These are phyloP conservation scores for Rhodosorus marinus DNA, from an alignment of 23 red algal species.

Conservation along the genomic window DNA sequence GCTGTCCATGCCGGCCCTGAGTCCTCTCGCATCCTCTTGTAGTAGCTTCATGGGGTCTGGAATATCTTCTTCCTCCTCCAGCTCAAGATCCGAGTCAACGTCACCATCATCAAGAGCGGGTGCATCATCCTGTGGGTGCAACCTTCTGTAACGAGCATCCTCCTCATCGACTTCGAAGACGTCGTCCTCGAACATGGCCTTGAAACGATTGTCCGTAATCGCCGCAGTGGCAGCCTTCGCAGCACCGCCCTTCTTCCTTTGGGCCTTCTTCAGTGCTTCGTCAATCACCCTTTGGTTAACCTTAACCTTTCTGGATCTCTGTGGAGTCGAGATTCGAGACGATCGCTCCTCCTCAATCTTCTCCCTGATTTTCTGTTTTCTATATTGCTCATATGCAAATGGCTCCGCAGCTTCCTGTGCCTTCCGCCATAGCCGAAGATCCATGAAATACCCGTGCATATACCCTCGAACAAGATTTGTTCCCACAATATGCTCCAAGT, in stretches of 20 bases:
- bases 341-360: slow-evolving; percentile 31
- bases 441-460: slow-evolving; percentile 90
- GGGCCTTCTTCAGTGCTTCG: slow-evolving; percentile 23
- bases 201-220: slow-evolving; percentile 61
- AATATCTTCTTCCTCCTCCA: not conserved
- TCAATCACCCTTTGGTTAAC: slow-evolving; percentile 9
- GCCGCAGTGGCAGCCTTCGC: slow-evolving; percentile 3
- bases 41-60: too few relatives aligned
- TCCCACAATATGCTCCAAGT: slow-evolving; percentile 37
- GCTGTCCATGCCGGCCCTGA: too few relatives aligned
- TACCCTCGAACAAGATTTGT: slow-evolving; percentile 44
- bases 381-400: slow-evolving; percentile 82
- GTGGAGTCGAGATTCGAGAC: slow-evolving; percentile 23
- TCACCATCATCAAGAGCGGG: not conserved
- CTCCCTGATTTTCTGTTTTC: slow-evolving; percentile 37
- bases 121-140: slow-evolving; percentile 23
- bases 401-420: slow-evolving; percentile 42
- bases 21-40: too few relatives aligned
- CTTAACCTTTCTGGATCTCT: slow-evolving; percentile 1
- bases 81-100: not conserved
- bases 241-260: slow-evolving; percentile 8
- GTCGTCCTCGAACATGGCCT: slow-evolving; percentile 39
- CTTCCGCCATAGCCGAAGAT: slow-evolving; percentile 64
- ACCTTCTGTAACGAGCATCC: slow-evolving; percentile 46
- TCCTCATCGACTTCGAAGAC: slow-evolving; percentile 63